These are phyloP conservation scores for Meripilus lineatus DNA, from an alignment of 1,284 basidiomycete genomes.

Conservation along the genomic window DNA sequence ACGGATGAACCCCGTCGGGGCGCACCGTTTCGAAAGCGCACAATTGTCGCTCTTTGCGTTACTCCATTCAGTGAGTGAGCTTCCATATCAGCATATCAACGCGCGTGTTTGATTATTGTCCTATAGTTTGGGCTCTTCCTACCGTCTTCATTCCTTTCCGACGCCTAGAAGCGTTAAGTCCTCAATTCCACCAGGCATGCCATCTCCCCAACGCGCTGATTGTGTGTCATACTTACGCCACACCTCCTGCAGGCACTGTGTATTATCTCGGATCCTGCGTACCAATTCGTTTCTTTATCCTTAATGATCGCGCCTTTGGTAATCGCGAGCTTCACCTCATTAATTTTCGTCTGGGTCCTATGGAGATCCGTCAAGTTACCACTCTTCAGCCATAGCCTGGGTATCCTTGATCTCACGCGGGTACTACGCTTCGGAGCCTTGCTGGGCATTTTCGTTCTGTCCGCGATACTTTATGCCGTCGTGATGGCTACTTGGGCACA, in stretches of 20 bases:
- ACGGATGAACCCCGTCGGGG: background rate
- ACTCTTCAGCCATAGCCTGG: conserved; percentile 9
- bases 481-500: conserved; percentile 19
- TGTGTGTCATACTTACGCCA: too few relatives aligned
- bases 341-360: conserved; percentile 14
- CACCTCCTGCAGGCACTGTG: conserved; percentile 16
- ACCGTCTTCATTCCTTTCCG: conserved; percentile 16
- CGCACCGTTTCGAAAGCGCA: conserved; percentile 13
- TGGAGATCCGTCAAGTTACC: conserved; percentile 18
- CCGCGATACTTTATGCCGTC: conserved; percentile 18
- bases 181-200: too few relatives aligned
- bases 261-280: conserved; percentile 14
- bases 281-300: conserved; percentile 17
- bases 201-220: too few relatives aligned
- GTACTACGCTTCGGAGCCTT: conserved; percentile 20
- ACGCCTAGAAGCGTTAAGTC: too few relatives aligned
- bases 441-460: conserved; percentile 19
- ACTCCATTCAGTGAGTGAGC: conserved; percentile 19
- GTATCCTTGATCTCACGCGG: conserved; percentile 14
- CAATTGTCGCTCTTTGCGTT: conserved; percentile 14
- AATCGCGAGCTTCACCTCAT: conserved; percentile 14
- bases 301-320: conserved; percentile 20
- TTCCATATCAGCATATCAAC: background rate
- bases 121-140: conserved; percentile 22
- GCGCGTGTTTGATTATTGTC: background rate